Evolutionary conservation across 768 basidiomycete species (phyloP), one percentile per base, ranked within the genome.

Genomic region (Russula dissimulans): DNA sequence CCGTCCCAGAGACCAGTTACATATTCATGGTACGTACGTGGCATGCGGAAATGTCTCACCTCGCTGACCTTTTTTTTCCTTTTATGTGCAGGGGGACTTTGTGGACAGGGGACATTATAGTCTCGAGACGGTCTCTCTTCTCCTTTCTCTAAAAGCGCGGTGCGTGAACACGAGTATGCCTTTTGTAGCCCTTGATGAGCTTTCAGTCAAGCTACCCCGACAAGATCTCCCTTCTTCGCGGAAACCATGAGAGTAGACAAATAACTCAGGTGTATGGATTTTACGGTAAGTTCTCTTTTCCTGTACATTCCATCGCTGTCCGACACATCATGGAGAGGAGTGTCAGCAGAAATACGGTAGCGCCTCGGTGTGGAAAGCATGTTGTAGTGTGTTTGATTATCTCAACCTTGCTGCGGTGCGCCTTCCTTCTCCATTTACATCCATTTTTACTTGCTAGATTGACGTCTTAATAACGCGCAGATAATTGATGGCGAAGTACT

Each of bases 261-360:
- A 98, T 98, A 67, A 98, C 95, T 4, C 95, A 98, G 68, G 95
- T 94, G 3, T 97, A 97, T 61, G 95, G 95, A n/a, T 97, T 97
- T 72, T 97, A 97, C 69, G 94, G 94, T 94, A 59, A 63, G 84
- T 54, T 32, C 10, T 52, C 31, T 15, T 8, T 14, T 8, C 48
- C 8, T 54, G n/a, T 39, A 31, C 56, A 34, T 42, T 29, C 36
- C 12, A 44, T 45, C 48, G 42, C 54, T 51, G 42, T 60, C 59
- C 54, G 17, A 60, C 47, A 60, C 59, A 41, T 53, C 43, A 15
- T 53, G 38, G 63, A 91, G 95, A 97, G 70, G 95, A 98, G 74
- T 97, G 95, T 68, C 94, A 97, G 73, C 92, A 93, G 73, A 98
- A 97, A 72, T 98, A 97, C 71, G 95, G 95, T 42, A 92, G 86